phyloP scores from a whole-genome alignment of 306 rosid species.

The Cajanus cajan region DNA sequence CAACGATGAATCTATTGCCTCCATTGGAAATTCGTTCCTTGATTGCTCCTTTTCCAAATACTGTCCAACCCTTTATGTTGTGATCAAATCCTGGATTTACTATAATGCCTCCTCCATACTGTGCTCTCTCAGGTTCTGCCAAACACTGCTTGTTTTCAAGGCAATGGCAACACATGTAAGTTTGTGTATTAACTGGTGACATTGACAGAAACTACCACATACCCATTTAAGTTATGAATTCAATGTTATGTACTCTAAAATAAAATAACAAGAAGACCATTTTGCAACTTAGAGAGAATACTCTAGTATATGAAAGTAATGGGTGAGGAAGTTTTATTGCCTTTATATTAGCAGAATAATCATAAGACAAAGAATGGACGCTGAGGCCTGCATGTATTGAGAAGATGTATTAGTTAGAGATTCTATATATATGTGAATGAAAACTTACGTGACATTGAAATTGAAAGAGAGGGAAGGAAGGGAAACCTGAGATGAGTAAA shows the following conservation, averaged over 20 bases:
- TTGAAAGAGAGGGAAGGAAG: conserved; percentile 16
- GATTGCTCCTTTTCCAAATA: conserved; percentile 52
- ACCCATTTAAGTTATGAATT: no score
- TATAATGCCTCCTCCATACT: conserved; percentile 77
- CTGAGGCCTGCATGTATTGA: conserved; percentile 47
- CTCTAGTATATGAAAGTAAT: not conserved
- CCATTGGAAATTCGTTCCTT: conserved; percentile 45
- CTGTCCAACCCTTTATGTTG: conserved; percentile 58
- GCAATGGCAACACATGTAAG: conserved; percentile 2
- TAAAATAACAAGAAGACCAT: not conserved
- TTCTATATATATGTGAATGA: not conserved
- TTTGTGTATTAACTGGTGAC: not conserved
- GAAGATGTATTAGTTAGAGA: not conserved
- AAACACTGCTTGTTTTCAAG: conserved; percentile 56
- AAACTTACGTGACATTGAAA: not conserved
- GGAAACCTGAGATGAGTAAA: conserved; percentile 54
- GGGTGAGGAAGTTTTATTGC: conserved; percentile 37
- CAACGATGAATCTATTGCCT: conserved; percentile 64
- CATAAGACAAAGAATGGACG: conserved; percentile 48
- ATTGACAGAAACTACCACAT: not conserved
- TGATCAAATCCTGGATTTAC: conserved; percentile 67
- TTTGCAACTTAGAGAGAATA: not conserved
- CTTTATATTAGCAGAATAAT: conserved; percentile 63
- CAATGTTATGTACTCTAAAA: no score
- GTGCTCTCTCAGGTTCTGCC: conserved; percentile 52